Percentiles rank a stretch among this genome's conserved stretches.
Conservation (phyloP, 202 grass and related monocot genomes). For the Dendrocalamus latiflorus region DNA sequence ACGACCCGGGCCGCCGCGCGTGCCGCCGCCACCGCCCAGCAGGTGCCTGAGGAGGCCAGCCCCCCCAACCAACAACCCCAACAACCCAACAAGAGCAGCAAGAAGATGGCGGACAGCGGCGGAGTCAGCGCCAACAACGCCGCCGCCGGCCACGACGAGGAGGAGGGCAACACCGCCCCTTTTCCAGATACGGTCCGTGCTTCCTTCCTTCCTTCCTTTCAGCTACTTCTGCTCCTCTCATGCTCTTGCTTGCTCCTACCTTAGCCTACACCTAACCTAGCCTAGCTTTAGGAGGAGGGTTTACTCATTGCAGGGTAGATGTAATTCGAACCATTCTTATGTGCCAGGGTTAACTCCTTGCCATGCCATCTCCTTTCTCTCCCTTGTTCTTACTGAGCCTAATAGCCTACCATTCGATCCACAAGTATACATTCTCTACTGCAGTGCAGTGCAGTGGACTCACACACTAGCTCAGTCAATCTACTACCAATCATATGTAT, state of each 20-base stretch:
- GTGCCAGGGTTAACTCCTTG: not conserved
- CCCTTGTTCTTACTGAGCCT: not conserved
- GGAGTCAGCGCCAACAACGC: slow-evolving; percentile 67
- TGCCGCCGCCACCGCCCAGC: not conserved
- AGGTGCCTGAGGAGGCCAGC: not conserved
- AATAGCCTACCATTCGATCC: not conserved
- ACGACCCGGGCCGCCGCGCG: not conserved
- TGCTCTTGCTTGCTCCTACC: not conserved
- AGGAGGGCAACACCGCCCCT: slow-evolving; percentile 55
- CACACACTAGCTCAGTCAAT: not conserved
- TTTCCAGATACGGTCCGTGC: slow-evolving; percentile 61
- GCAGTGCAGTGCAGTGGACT: not conserved
- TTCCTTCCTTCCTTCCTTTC: not conserved
- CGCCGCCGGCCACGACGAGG: slow-evolving; percentile 53
- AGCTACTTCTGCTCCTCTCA: not conserved
- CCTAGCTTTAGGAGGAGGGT: not conserved
- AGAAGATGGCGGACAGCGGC: slow-evolving; percentile 52
- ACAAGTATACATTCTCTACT: not conserved
- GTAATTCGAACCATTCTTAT: not conserved
- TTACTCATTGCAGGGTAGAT: not conserved
- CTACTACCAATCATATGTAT: not conserved
- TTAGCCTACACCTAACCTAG: not conserved
- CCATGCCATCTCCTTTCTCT: not conserved
- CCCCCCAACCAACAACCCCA: not conserved
- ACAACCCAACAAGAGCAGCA: not conserved